phyloP scores from a whole-genome alignment of 805 yeast genomes.

The Naumovozyma castellii region DNA sequence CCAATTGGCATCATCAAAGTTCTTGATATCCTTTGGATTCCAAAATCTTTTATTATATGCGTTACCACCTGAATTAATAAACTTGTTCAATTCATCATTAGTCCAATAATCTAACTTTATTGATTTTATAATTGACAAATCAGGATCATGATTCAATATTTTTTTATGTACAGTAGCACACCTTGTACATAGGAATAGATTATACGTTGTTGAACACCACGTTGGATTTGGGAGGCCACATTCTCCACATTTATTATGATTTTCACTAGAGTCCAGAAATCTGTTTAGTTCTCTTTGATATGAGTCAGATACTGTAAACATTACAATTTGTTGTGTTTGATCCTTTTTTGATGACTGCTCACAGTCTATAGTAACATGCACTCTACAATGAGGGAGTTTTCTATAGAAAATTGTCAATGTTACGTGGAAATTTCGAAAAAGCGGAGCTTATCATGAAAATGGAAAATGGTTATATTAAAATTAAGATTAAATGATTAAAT shows the following conservation, averaged over 20 bases:
- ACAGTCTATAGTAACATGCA: too few relatives aligned
- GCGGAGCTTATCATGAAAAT: too few relatives aligned
- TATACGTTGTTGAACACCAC: conserved; percentile 35
- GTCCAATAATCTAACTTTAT: conserved; percentile 67
- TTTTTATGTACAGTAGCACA: conserved; percentile 73
- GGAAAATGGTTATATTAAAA: too few relatives aligned
- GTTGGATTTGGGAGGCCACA: conserved; percentile 59
- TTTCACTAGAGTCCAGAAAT: conserved; percentile 44
- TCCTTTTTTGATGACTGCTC: too few relatives aligned
- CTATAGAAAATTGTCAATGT: too few relatives aligned
- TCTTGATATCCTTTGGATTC: conserved; percentile 61
- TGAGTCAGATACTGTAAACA: neutral
- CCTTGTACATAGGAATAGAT: conserved; percentile 71
- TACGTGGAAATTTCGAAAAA: too few relatives aligned
- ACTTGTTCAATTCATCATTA: conserved; percentile 40
- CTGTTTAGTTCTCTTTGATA: conserved; percentile 38
- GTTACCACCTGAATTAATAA: conserved; percentile 45
- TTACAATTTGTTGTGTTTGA: neutral
- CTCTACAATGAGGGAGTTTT: too few relatives aligned
- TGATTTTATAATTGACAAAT: conserved; percentile 59
- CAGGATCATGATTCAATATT: conserved; percentile 39
- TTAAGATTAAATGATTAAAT: too few relatives aligned
- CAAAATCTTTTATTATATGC: conserved; percentile 47
- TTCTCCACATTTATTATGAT: conserved; percentile 70
- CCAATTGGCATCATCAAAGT: conserved; percentile 46